A percentile compares a stretch with the other conserved stretches of the same genome.
Conservation (phyloP, 345 rosid species). For the Eucalyptus grandis region DNA sequence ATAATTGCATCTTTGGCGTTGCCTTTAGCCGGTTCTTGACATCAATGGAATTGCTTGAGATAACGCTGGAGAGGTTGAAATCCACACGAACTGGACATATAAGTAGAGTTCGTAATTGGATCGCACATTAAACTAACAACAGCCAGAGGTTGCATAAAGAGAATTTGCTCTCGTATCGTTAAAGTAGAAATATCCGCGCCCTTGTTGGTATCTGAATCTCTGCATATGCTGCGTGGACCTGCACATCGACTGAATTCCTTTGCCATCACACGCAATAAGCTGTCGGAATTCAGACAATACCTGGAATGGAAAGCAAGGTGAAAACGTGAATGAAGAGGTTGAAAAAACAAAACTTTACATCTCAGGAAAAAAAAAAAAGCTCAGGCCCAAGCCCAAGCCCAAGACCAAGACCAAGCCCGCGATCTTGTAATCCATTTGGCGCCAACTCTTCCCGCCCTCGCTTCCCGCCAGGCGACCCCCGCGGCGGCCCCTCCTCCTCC, state of each 20-base stretch:
- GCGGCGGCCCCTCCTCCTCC: background rate
- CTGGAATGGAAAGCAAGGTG: background rate
- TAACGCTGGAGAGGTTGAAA: background rate
- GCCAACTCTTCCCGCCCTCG: constrained; percentile 26
- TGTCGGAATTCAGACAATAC: background rate
- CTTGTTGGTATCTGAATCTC: background rate
- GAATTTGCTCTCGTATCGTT: background rate
- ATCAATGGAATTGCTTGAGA: background rate
- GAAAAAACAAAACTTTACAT: background rate
- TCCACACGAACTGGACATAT: background rate
- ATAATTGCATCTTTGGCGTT: background rate
- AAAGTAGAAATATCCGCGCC: background rate
- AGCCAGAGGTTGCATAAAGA: background rate
- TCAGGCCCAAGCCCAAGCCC: background rate
- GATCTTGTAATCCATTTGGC: background rate
- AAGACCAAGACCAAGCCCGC: background rate
- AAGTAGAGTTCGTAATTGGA: fast-evolving
- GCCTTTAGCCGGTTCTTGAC: background rate
- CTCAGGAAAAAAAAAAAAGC: background rate
- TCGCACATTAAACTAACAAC: background rate
- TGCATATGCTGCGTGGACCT: background rate
- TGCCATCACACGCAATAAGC: background rate
- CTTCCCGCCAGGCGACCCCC: constrained; percentile 18
- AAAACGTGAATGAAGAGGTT: background rate
- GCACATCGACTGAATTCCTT: background rate